These are phyloP conservation scores for Coniella lustricola DNA, from an alignment of 2,329 filamentous ascomycete species.

Conservation along the genomic window DNA sequence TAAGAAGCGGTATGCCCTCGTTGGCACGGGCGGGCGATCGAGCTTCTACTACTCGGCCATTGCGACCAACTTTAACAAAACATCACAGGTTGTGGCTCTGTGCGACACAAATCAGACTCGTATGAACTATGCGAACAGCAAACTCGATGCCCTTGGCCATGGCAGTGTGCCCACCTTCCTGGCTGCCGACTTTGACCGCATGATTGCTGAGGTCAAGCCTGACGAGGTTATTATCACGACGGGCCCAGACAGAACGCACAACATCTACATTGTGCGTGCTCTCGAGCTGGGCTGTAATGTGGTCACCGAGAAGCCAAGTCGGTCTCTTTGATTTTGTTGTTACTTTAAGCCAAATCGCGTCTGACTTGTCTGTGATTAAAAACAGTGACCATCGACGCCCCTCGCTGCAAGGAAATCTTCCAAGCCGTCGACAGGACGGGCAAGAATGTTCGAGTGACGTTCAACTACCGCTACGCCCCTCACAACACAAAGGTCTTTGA, in stretches of 20 bases:
- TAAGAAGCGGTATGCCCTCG: conserved; percentile 44
- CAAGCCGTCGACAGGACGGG: conserved; percentile 44
- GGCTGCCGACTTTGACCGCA: conserved; percentile 48
- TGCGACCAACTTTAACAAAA: conserved; percentile 41
- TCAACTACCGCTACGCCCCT: conserved; percentile 61
- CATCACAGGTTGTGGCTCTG: conserved; percentile 45
- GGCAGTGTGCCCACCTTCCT: conserved; percentile 44
- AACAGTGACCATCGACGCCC: conserved; percentile 49
- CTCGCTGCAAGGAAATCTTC: conserved; percentile 47
- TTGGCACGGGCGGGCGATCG: conserved; percentile 54
- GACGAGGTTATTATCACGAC: conserved; percentile 58
- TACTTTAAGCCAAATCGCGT: neutral
- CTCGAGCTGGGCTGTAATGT: conserved; percentile 53
- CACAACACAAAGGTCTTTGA: conserved; percentile 55
- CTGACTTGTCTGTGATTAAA: neutral
- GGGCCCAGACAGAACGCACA: conserved; percentile 51
- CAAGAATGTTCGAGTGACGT: conserved; percentile 47
- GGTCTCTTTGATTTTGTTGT: neutral
- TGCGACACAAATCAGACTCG: conserved; percentile 56
- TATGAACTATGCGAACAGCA: conserved; percentile 48
- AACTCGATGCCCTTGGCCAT: conserved; percentile 39
- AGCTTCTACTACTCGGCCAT: conserved; percentile 56
- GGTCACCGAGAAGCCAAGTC: conserved; percentile 54
- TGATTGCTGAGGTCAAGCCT: conserved; percentile 49
- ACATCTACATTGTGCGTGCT: conserved; percentile 52